phyloP scores from a whole-genome alignment of 2,329 filamentous ascomycete genomes.

The Paraconiothyrium sp. region DNA sequence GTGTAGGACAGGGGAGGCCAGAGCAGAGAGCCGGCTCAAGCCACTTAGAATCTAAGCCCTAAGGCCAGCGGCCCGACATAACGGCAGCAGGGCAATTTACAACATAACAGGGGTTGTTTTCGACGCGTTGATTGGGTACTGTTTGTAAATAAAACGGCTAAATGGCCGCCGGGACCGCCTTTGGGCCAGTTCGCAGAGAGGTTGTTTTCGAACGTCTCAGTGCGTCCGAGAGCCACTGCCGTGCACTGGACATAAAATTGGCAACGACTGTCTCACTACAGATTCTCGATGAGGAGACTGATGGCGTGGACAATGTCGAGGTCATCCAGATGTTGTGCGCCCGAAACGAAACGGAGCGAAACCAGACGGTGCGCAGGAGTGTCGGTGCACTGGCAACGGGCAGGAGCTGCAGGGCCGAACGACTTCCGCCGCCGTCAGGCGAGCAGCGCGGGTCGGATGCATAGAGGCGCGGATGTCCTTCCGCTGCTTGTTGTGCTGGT shows the following conservation, averaged over 20 bases:
- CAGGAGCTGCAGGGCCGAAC: slow-evolving; percentile 8
- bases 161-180: slow-evolving; percentile 37
- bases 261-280: slow-evolving; percentile 4
- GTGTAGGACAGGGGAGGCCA: slow-evolving; percentile 30
- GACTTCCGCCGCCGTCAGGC: slow-evolving; percentile 12
- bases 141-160: slow-evolving; percentile 43
- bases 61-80: slow-evolving; percentile 38
- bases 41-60: slow-evolving; percentile 37
- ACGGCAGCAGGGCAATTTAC: slow-evolving; percentile 43
- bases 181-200: slow-evolving; percentile 24
- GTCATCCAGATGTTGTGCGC: slow-evolving; percentile 4
- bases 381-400: neutral
- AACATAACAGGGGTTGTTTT: slow-evolving; percentile 39
- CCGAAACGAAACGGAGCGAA: neutral
- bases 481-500: slow-evolving; percentile 1
- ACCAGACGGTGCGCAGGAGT: neutral
- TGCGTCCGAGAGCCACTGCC: slow-evolving; percentile 1
- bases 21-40: slow-evolving; percentile 29
- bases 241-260: neutral
- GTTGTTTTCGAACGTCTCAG: neutral
- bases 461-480: neutral
- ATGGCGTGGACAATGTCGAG: slow-evolving; percentile 8
- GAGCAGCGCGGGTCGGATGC: slow-evolving; percentile 14
- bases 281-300: neutral
- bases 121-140: slow-evolving; percentile 35